Base-by-base conservation (phyloP, 2,329 filamentous ascomycete species). In the Ophiostoma fasciatum region DNA sequence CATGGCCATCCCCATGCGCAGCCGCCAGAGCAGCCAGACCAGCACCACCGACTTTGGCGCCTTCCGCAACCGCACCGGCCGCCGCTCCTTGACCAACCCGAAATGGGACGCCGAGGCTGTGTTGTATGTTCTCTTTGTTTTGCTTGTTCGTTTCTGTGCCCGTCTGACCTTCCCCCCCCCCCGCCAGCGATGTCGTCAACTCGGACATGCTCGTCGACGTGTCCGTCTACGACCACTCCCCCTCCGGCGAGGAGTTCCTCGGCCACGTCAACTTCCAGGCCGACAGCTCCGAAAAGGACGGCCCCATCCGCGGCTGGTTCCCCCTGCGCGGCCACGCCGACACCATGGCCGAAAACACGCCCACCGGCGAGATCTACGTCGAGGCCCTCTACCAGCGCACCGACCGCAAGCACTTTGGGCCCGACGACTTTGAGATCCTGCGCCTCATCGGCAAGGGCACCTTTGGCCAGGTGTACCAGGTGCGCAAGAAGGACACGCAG, bases 371-470 rank as follows among this genome's bases (percentile, higher is more conserved):
- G 52, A 81, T 98, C 34, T 82, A 82, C 47, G 73, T 98, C 31
- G 79, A 87, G 48, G 78, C 93, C 39, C 68, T 73, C 15, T 98
- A 90, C 55, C 83, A 94, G 51, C 77, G 78, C 52, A 78, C 79
- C 2, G 85, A 92, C 44, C 88, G 83, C 64, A 92, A 78, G 56
- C 82, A 90, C 44, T 92, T 88, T 50, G 90, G 90, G 2, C 90
- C 90, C 3, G 84, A 84, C 46, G 90, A 98, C 54, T 98, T 98
- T 57, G 78, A 93, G 48, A 92, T 98, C 35, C 62, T 98, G 42
- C 90, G 93, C 56, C 73, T 98, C 38, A 96, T 98, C 46, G 90
- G 90, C 43, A 96, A 96, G 60, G 90, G 90, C 37, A 98, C 90
- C 0, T 98, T 98, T 54, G 90, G 90, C 1, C 90, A 98, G 56